Conservation (phyloP, 306 rosid species). For the Prinsepia uniflora region DNA sequence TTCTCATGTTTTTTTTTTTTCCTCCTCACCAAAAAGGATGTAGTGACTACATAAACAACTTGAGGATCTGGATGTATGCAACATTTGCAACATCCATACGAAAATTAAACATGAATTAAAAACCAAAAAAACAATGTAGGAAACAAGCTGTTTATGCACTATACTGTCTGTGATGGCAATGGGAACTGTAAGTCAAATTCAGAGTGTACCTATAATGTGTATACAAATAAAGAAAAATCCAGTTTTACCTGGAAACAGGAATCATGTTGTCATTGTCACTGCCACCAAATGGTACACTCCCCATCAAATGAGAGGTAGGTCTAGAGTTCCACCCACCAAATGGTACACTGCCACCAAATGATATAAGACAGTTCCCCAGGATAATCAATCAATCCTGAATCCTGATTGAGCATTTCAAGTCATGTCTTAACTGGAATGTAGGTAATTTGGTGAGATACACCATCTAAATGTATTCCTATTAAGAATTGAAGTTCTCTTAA, state of each 20-base stretch:
- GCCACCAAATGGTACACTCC: background rate
- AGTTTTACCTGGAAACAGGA: conserved; percentile 4
- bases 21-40: background rate
- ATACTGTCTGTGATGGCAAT: background rate
- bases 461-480: no score
- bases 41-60: background rate
- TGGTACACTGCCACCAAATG: background rate
- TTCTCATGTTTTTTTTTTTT: background rate
- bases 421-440: no score
- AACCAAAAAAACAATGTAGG: background rate
- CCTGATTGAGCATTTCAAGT: no score
- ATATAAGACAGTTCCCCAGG: no score
- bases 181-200: background rate
- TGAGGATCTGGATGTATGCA: background rate
- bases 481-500: no score
- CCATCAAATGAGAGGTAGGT: background rate
- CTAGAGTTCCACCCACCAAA: background rate
- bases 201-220: background rate
- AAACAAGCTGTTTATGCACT: background rate
- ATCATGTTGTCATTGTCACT: background rate
- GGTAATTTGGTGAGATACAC: no score
- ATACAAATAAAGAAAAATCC: background rate
- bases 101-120: background rate
- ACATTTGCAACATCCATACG: no score
- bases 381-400: no score